These are phyloP conservation scores for Backusella morwellensis DNA, from an alignment of 192 early-diverging fungal genomes.

Conservation along the genomic window DNA sequence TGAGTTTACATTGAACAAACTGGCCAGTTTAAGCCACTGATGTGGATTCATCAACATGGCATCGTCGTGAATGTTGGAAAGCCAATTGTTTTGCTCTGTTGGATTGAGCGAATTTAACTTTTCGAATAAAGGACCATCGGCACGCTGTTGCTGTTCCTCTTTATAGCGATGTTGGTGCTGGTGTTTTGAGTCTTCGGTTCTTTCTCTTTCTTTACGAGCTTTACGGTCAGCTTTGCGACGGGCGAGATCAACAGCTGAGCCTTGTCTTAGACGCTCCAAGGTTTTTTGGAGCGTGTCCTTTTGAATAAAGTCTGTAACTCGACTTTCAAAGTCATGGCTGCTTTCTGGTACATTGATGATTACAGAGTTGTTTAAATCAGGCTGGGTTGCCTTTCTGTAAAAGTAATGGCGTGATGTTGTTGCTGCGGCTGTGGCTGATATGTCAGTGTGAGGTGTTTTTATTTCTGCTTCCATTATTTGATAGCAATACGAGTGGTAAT, in stretches of 20 bases:
- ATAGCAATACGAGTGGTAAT: background rate
- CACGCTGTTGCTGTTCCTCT: background rate
- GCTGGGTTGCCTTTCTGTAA: slow-evolving; percentile 6
- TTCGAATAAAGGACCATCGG: background rate
- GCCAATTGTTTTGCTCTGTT: slow-evolving; percentile 15
- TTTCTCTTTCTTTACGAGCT: slow-evolving; percentile 18
- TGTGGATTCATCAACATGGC: slow-evolving; percentile 32
- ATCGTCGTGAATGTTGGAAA: slow-evolving; percentile 24
- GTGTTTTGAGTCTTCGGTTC: background rate
- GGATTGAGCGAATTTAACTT: background rate
- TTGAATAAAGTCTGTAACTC: slow-evolving; percentile 7
- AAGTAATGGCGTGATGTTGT: slow-evolving; percentile 14
- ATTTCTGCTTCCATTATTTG: background rate
- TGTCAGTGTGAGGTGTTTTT: background rate
- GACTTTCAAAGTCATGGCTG: slow-evolving; percentile 12
- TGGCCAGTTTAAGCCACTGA: slow-evolving; percentile 30
- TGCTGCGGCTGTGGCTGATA: background rate
- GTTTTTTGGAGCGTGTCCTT: background rate
- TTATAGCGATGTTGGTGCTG: background rate
- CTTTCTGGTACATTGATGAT: slow-evolving; percentile 9
- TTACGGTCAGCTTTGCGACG: slow-evolving; percentile 20
- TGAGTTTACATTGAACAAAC: slow-evolving; percentile 29
- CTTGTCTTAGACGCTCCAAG: background rate
- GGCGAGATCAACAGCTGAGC: background rate
- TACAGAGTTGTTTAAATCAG: background rate